Conservation (phyloP, 805 yeast genomes). For the Jamesozyma lodderae region DNA sequence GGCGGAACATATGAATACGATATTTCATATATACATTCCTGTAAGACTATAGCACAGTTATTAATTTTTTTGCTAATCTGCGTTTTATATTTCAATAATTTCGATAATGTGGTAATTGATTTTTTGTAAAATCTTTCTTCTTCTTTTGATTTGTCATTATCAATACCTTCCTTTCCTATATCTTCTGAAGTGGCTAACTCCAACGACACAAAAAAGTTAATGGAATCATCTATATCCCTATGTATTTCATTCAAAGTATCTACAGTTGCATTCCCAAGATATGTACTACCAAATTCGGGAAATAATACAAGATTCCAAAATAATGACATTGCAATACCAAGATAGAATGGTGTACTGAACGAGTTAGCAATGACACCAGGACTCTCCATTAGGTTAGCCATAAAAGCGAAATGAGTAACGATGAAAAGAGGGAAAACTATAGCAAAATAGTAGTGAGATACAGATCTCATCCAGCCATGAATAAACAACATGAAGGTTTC, state of each 20-base stretch:
- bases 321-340: conserved; percentile 39
- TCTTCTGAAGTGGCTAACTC: conserved; percentile 3
- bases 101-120: conserved; percentile 26
- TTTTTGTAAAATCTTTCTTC: conserved; percentile 11
- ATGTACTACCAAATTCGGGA: conserved; percentile 46
- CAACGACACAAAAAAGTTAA: conserved; percentile 32
- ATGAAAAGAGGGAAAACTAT: conserved; percentile 41
- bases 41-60: conserved; percentile 32
- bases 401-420: conserved; percentile 42
- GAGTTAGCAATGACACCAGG: conserved; percentile 30
- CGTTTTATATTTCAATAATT: conserved; percentile 30
- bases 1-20: conserved; percentile 43
- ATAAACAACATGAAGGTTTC: conserved; percentile 39
- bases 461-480: conserved; percentile 43
- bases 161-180: not conserved
- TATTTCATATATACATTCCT: conserved; percentile 42
- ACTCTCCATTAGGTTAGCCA: conserved; percentile 29
- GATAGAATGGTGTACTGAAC: conserved; percentile 37
- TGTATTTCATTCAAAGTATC: conserved; percentile 35
- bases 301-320: conserved; percentile 36
- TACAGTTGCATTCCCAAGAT: conserved; percentile 37
- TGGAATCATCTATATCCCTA: conserved; percentile 31
- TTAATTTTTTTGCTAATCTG: conserved; percentile 29
- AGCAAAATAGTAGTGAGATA: conserved; percentile 38
- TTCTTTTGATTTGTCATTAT: conserved; percentile 1